phyloP scores from a whole-genome alignment of 2,329 filamentous ascomycete genomes.

The Aspergillus ochraceus region DNA sequence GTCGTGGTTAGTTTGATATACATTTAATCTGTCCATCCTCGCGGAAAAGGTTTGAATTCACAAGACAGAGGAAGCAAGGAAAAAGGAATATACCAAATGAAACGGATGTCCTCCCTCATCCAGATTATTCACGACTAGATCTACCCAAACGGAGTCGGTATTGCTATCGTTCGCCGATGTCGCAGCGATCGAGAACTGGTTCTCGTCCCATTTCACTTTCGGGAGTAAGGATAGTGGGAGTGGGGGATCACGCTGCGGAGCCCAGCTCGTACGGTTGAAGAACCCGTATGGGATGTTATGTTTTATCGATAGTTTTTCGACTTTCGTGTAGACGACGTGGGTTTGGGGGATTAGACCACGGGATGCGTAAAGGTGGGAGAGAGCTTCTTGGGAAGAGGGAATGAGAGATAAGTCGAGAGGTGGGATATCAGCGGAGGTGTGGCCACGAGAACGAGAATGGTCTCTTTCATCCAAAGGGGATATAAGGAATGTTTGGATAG shows the following conservation, averaged over 20 bases:
- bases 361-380: slow-evolving; percentile 25
- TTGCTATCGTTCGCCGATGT: too few species aligned
- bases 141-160: slow-evolving; percentile 39
- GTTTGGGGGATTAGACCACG: slow-evolving; percentile 27
- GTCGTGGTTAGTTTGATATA: neutral
- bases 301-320: slow-evolving; percentile 45
- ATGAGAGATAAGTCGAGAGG: slow-evolving; percentile 27
- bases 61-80: neutral
- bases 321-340: slow-evolving; percentile 49
- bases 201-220: slow-evolving; percentile 41
- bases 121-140: slow-evolving; percentile 52
- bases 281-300: slow-evolving; percentile 47
- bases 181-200: slow-evolving; percentile 41
- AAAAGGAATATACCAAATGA: slow-evolving; percentile 41
- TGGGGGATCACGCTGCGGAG: slow-evolving; percentile 36
- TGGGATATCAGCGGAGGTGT: slow-evolving; percentile 28
- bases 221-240: slow-evolving; percentile 36
- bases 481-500: slow-evolving; percentile 40
- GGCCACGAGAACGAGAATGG: neutral
- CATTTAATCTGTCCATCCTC: neutral
- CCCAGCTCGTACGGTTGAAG: slow-evolving; percentile 51
- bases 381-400: slow-evolving; percentile 26
- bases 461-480: neutral
- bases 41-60: neutral
- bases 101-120: slow-evolving; percentile 54